Conservation (phyloP, 2,329 filamentous ascomycete species). For the Claviceps citrina region DNA sequence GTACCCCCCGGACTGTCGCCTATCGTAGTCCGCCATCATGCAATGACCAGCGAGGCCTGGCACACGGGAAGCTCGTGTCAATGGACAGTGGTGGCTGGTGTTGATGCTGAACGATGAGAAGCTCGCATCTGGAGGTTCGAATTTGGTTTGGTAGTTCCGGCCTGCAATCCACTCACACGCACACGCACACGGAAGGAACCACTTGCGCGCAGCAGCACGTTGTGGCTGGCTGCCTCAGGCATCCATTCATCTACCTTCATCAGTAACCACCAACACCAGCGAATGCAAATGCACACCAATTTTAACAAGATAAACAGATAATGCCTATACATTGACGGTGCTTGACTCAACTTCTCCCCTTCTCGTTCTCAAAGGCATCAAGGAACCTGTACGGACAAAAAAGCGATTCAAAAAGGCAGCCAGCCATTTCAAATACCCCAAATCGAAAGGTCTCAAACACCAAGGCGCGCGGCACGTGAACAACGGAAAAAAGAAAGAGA, state of each 20-base stretch:
- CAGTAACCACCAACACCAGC: too few species aligned
- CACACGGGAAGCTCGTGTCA: not conserved
- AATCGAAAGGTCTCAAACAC: constrained; percentile 7
- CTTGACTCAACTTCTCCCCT: too few species aligned
- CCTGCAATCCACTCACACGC: not conserved
- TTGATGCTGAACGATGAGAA: not conserved
- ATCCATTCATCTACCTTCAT: not conserved
- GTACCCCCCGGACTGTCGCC: constrained; percentile 35
- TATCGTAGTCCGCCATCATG: constrained; percentile 40
- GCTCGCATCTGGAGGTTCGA: not conserved
- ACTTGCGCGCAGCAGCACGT: not conserved
- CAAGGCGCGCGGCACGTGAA: constrained; percentile 12
- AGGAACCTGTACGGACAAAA: constrained; percentile 7
- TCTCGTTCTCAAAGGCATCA: too few species aligned
- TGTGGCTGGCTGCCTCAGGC: constrained; percentile 3
- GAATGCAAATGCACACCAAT: too few species aligned
- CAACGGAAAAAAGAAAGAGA: constrained; percentile 9
- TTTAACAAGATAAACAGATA: too few species aligned
- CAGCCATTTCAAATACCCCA: constrained; percentile 8
- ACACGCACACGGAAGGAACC: too few species aligned
- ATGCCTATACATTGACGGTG: too few species aligned
- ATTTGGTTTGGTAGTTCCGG: not conserved
- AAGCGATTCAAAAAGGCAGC: constrained; percentile 10
- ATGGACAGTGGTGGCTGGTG: not conserved
- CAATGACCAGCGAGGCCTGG: not conserved